phyloP scores from a whole-genome alignment of 768 basidiomycete genomes.

The Cystofilobasidium ferigula region DNA sequence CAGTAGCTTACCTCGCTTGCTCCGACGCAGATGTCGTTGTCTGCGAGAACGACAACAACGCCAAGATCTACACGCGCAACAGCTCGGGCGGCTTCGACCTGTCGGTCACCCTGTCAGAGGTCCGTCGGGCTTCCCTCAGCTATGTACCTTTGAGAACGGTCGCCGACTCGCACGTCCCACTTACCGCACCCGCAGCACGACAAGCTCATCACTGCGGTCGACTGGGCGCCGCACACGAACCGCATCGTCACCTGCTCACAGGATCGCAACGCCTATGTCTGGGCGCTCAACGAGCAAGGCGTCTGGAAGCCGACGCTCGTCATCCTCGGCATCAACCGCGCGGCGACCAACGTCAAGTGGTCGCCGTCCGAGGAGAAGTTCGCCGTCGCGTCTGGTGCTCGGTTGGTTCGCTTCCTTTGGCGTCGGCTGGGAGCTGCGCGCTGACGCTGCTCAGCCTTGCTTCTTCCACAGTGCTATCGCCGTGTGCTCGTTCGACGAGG shows the following conservation, averaged over 20 bases:
- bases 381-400: constrained; percentile 90
- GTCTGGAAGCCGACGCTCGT: constrained; percentile 97
- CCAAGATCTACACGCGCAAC: constrained; percentile 58
- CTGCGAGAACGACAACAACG: constrained; percentile 80
- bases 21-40: constrained; percentile 64
- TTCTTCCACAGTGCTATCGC: constrained; percentile 63
- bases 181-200: constrained; percentile 61
- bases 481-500: constrained; percentile 90
- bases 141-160: background rate
- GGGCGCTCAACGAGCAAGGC: constrained; percentile 67
- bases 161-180: background rate
- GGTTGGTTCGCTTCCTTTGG: constrained; percentile 44
- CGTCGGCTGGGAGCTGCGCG: background rate
- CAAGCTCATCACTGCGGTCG: constrained; percentile 92
- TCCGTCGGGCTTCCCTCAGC: constrained; percentile 35
- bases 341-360: constrained; percentile 91
- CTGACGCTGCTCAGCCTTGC: constrained; percentile 9
- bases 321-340: constrained; percentile 82
- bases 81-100: constrained; percentile 37
- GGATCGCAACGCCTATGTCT: constrained; percentile 97
- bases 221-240: constrained; percentile 95
- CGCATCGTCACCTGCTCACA: constrained; percentile 98
- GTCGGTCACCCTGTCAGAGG: constrained; percentile 75
- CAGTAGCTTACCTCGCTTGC: no score
- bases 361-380: constrained; percentile 97